Conservation (phyloP, 345 rosid genomes). For the Erysimum cheiranthoides region DNA sequence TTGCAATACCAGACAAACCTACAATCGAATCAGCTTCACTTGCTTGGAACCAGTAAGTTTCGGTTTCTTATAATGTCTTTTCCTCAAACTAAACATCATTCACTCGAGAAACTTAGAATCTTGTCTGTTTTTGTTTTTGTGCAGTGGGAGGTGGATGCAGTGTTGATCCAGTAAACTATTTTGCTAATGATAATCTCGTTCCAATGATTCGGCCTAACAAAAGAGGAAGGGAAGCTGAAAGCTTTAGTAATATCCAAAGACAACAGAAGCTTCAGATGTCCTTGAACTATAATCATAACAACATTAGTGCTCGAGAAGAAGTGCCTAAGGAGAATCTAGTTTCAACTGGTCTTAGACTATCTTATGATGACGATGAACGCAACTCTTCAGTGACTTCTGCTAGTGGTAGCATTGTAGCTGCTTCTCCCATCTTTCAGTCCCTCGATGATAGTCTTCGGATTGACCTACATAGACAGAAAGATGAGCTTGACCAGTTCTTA, state of each 20-base stretch:
- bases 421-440: conserved; percentile 53
- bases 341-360: conserved; percentile 74
- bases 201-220: conserved; percentile 51
- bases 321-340: conserved; percentile 62
- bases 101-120: background rate
- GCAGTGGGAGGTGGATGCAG: conserved; percentile 55
- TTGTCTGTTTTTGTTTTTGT: background rate
- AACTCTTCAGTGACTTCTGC: conserved; percentile 69
- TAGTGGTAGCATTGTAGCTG: conserved; percentile 53
- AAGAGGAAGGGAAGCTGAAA: conserved; percentile 59
- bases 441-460: conserved; percentile 54
- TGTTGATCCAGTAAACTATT: conserved; percentile 53
- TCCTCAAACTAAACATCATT: background rate
- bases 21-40: conserved; percentile 62
- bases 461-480: conserved; percentile 65
- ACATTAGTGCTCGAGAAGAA: conserved; percentile 53
- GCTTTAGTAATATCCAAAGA: conserved; percentile 43
- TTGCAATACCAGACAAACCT: conserved; percentile 60
- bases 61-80: background rate
- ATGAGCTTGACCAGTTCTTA: conserved; percentile 63
- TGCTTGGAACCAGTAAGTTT: conserved; percentile 62
- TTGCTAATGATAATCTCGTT: conserved; percentile 49
- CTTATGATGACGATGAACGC: conserved; percentile 71
- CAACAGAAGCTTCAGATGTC: conserved; percentile 54
- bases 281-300: conserved; percentile 52